Conservation (phyloP, 2,329 filamentous ascomycete genomes). For the Aphanoascus verrucosus region DNA sequence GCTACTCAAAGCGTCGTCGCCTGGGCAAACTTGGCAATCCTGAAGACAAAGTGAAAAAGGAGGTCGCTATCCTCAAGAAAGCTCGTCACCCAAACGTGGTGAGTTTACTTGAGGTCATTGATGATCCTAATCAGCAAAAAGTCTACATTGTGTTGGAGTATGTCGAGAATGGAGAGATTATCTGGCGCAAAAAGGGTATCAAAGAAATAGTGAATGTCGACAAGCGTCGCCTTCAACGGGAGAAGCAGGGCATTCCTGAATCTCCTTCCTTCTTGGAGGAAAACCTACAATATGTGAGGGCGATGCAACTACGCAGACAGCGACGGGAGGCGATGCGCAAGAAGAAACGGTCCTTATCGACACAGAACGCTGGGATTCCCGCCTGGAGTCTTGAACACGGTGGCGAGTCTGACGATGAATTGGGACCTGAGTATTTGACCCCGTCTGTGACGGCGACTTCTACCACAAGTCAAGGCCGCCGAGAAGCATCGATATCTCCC, state of each 20-base stretch:
- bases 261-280: slow-evolving; percentile 44
- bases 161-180: slow-evolving; percentile 84
- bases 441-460: slow-evolving; percentile 23
- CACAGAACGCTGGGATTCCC: slow-evolving; percentile 45
- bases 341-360: slow-evolving; percentile 48
- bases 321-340: slow-evolving; percentile 50
- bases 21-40: slow-evolving; percentile 65
- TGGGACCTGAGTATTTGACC: slow-evolving; percentile 25
- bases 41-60: slow-evolving; percentile 70
- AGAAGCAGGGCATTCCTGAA: slow-evolving; percentile 65
- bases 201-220: slow-evolving; percentile 76
- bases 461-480: slow-evolving; percentile 40
- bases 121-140: slow-evolving; percentile 91
- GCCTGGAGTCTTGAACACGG: slow-evolving; percentile 81
- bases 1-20: slow-evolving; percentile 84
- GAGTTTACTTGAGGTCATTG: slow-evolving; percentile 88
- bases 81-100: slow-evolving; percentile 96
- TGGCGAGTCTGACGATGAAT: slow-evolving; percentile 46
- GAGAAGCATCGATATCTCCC: slow-evolving; percentile 45
- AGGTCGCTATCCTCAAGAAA: slow-evolving; percentile 97
- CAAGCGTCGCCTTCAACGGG: slow-evolving; percentile 61
- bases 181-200: slow-evolving; percentile 82
- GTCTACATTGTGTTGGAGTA: slow-evolving; percentile 97
- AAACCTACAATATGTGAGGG: slow-evolving; percentile 33
- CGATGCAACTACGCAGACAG: slow-evolving; percentile 27